Percentiles rank a stretch among this genome's conserved stretches.
Evolutionary conservation across 441 rosid species (phyloP).

Genomic region (Sinapis alba): DNA sequence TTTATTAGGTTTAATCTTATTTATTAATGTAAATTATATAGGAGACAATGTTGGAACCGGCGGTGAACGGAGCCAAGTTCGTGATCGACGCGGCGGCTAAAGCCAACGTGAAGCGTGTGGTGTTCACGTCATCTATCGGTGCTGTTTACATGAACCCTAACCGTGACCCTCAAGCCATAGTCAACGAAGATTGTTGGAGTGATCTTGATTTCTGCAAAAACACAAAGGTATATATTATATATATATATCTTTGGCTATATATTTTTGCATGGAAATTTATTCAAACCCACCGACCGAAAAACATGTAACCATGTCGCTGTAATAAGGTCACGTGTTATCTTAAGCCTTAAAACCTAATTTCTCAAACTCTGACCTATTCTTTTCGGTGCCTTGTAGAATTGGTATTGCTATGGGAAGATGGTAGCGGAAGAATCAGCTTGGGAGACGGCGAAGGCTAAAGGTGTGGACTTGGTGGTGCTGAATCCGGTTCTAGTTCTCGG

Average conservation of each 20-base stretch:
- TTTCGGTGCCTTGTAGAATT: conserved; percentile 51
- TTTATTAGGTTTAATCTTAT: background rate
- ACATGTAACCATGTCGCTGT: background rate
- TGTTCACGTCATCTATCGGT: conserved; percentile 87
- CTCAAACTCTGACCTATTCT: background rate
- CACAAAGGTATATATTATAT: conserved; percentile 52
- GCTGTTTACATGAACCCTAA: conserved; percentile 91
- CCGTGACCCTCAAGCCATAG: conserved; percentile 63
- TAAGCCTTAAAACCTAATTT: background rate
- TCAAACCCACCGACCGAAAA: background rate
- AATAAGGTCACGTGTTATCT: background rate
- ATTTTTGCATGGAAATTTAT: background rate
- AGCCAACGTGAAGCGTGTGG: conserved; percentile 75
- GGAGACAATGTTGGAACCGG: conserved; percentile 98
- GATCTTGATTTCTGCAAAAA: conserved; percentile 89
- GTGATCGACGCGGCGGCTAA: conserved; percentile 81
- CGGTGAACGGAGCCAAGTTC: conserved; percentile 77
- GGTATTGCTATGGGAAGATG: conserved; percentile 88
- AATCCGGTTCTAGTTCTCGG: conserved; percentile 85
- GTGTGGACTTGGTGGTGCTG: conserved; percentile 81
- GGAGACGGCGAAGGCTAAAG: conserved; percentile 71
- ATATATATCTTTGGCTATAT: background rate
- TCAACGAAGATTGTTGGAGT: conserved; percentile 93
- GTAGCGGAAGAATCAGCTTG: conserved; percentile 87
- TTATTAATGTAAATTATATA: background rate